Evolutionary conservation across 495 filamentous ascomycete genomes (phyloP), one percentile per base, ranked within the genome.

Genomic region (Talaromyces ruber): DNA sequence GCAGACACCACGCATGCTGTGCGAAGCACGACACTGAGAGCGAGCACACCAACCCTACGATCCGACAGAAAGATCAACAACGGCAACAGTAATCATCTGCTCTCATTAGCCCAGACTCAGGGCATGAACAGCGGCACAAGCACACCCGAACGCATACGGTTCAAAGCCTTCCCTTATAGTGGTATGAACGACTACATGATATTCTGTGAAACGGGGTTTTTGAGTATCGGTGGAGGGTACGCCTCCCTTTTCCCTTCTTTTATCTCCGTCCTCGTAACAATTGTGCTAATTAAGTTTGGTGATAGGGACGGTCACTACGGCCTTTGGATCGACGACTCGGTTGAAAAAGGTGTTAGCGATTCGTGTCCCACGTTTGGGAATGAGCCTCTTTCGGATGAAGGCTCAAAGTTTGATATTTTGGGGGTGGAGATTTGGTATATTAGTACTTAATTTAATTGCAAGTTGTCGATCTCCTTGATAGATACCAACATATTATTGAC

Each of bases 121-220:
- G 61, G 34, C 3, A 28, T 56, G 3, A 47, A 66, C 39, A 79
- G 74, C 55, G 78, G 77, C 2, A 74, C 75, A 2, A 77, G 73
- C 54, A 78, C 78, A 0, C 85, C 81, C 1, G 87, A 88, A 32
- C 79, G 86, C 30, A 88, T 96, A 66, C 86, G 91, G 6, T 98
- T 98, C 82, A 96, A 97, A 73, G 93, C 93, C 0, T 98, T 97
- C 71, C 93, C 92, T 1, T 98, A 97, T 68, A 93, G 88, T 63
- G 94, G 94, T 6, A 84, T 93, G 16, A 98, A 98, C 73, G 94
- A 98, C 72, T 97, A 97, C 71, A 87, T 94, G 79, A 95, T 97
- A 66, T 88, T 93, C 65, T 98, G 93, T 76, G 91, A 97, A 71
- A 79, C 82, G 25, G 83, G 85, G n/a, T 98, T 87, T 70, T 72